A percentile compares a stretch with the other conserved stretches of the same genome.
Evolutionary conservation across 345 rosid species (phyloP).

Genomic region (Dimocarpus longan): DNA sequence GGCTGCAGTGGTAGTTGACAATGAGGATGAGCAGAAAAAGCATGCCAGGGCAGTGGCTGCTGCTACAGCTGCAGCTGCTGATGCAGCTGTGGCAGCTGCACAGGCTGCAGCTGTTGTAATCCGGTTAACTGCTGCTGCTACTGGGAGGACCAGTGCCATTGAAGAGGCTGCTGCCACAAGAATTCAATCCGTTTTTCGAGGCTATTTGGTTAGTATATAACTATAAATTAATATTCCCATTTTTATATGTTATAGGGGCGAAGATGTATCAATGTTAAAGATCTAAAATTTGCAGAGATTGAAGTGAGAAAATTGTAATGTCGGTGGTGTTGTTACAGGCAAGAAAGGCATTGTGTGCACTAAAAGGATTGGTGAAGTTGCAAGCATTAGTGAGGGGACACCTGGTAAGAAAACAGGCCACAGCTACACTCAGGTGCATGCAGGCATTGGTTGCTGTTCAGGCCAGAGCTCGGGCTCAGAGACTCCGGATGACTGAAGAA

Average conservation of each 20-base stretch:
- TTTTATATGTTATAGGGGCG: not conserved
- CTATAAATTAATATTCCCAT: not conserved
- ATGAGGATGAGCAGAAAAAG: constrained; percentile 48
- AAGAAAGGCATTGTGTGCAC: constrained; percentile 81
- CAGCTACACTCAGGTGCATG: constrained; percentile 84
- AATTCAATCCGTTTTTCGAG: constrained; percentile 82
- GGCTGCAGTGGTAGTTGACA: constrained; percentile 13
- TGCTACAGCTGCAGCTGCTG: constrained; percentile 44
- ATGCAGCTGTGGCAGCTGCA: constrained; percentile 54
- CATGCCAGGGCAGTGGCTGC: constrained; percentile 50
- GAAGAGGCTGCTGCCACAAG: constrained; percentile 71
- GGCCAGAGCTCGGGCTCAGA: constrained; percentile 73
- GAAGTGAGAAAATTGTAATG: not conserved
- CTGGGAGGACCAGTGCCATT: constrained; percentile 29
- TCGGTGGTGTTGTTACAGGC: constrained; percentile 53
- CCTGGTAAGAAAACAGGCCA: constrained; percentile 87
- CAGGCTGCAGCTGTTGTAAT: constrained; percentile 56
- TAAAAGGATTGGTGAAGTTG: constrained; percentile 87
- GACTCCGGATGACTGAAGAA: constrained; percentile 59
- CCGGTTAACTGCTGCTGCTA: constrained; percentile 38
- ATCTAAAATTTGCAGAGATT: not conserved
- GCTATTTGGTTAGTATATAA: constrained; percentile 63
- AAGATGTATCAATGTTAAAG: not conserved
- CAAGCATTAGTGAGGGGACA: constrained; percentile 91
- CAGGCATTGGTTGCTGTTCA: constrained; percentile 82